Percentiles rank a stretch among this genome's conserved stretches.
Evolutionary conservation across 768 basidiomycete species (phyloP).

Genomic region (Neoboletus magnificus): DNA sequence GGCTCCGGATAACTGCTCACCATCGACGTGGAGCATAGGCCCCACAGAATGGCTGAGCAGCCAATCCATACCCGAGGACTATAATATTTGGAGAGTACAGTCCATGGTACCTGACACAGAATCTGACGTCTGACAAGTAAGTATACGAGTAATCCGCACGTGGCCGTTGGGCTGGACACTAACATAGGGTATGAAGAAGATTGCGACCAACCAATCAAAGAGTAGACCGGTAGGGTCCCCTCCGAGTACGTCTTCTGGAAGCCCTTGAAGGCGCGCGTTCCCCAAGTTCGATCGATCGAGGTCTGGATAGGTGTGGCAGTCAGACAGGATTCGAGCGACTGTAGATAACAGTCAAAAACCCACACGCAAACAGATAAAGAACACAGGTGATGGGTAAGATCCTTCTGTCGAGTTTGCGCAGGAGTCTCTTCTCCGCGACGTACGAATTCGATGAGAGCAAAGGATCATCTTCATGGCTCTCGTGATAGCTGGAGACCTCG

Average conservation of each 20-base stretch:
- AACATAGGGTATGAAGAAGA: constrained; percentile 80
- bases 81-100: constrained; percentile 62
- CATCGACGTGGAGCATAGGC: constrained; percentile 68
- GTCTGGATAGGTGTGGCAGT: constrained; percentile 25
- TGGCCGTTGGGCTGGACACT: constrained; percentile 14
- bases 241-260: constrained; percentile 59
- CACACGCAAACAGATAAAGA: constrained; percentile 76
- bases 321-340: background rate
- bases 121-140: constrained; percentile 43
- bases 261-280: constrained; percentile 72
- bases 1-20: constrained; percentile 29
- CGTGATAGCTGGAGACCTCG: background rate
- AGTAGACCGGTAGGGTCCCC: constrained; percentile 65
- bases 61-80: constrained; percentile 71
- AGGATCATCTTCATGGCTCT: constrained; percentile 14
- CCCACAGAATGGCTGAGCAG: constrained; percentile 69
- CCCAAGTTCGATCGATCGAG: constrained; percentile 78
- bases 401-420: constrained; percentile 62
- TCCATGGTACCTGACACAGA: constrained; percentile 65
- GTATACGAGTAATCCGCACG: background rate
- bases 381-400: constrained; percentile 71
- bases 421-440: constrained; percentile 48
- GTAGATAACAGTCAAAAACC: constrained; percentile 27
- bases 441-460: constrained; percentile 16
- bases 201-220: constrained; percentile 78